Evolutionary conservation across 345 rosid genomes (phyloP).

Genomic region (Limnanthes douglasii): DNA sequence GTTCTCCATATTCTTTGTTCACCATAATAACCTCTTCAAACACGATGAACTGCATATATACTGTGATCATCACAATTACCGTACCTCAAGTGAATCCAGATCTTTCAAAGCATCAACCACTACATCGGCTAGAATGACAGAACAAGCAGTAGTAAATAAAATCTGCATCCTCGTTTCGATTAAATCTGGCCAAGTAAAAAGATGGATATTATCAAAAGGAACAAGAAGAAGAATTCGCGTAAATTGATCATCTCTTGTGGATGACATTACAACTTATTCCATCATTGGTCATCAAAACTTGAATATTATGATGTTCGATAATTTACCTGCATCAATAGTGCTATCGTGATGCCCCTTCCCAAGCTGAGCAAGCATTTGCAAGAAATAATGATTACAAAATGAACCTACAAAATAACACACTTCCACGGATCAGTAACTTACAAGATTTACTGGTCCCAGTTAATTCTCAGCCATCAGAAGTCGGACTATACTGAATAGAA

Average conservation of each 20-base stretch:
- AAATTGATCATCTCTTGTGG: too few species aligned
- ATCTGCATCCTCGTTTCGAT: slow-evolving; percentile 41
- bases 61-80: slow-evolving; percentile 1
- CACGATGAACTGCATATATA: not conserved
- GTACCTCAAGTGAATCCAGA: slow-evolving; percentile 67
- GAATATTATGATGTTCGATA: too few species aligned
- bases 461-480: too few species aligned
- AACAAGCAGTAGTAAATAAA: slow-evolving; percentile 35
- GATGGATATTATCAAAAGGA: too few species aligned
- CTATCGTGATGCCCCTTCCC: slow-evolving; percentile 67
- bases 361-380: slow-evolving; percentile 62
- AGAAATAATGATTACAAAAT: slow-evolving; percentile 81
- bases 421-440: too few species aligned
- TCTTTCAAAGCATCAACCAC: slow-evolving; percentile 27
- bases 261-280: too few species aligned
- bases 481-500: too few species aligned
- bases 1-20: too few species aligned
- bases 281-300: not conserved
- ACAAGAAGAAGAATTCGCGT: too few species aligned
- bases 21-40: not conserved
- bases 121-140: slow-evolving; percentile 40
- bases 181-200: slow-evolving; percentile 36
- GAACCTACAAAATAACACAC: slow-evolving; percentile 40
- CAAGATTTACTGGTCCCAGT: too few species aligned
- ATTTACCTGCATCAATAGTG: slow-evolving; percentile 47